phyloP scores from a whole-genome alignment of 768 basidiomycete genomes.

The Mrakia hoshinonis region DNA sequence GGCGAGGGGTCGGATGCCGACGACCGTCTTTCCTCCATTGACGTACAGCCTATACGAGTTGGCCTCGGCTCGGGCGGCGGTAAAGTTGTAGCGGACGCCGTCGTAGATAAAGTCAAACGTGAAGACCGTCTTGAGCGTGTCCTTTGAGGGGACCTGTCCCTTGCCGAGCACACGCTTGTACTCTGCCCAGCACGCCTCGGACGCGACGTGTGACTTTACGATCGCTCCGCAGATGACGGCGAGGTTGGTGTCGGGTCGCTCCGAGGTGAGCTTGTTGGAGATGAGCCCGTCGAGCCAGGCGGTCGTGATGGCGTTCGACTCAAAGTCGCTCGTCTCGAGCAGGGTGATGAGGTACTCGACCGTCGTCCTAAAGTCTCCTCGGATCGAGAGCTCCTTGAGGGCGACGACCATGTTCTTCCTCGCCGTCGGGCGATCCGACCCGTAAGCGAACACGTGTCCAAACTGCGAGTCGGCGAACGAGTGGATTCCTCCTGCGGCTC shows the following conservation, averaged over 20 bases:
- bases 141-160: conserved; percentile 73
- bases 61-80: conserved; percentile 78
- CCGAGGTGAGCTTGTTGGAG: conserved; percentile 88
- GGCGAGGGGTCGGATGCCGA: conserved; percentile 83
- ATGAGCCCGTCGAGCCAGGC: conserved; percentile 98
- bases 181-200: conserved; percentile 79
- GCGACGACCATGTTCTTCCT: conserved; percentile 99
- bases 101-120: conserved; percentile 97
- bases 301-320: conserved; percentile 94
- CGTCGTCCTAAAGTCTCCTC: conserved; percentile 96
- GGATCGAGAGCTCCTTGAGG: conserved; percentile 93
- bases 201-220: conserved; percentile 83
- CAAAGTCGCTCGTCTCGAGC: conserved; percentile 88
- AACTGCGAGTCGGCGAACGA: conserved; percentile 94
- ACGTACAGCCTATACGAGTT: conserved; percentile 90
- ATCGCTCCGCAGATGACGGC: conserved; percentile 95
- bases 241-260: conserved; percentile 82
- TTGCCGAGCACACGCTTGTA: conserved; percentile 95
- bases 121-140: conserved; percentile 92
- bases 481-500: conserved; percentile 88
- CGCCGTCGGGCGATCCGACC: conserved; percentile 87
- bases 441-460: conserved; percentile 98
- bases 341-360: conserved; percentile 62
- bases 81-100: conserved; percentile 88
- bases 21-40: conserved; percentile 85